A percentile compares a stretch with the other conserved stretches of the same genome.
phyloP scores from a whole-genome alignment of 2,329 filamentous ascomycete genomes.

The Aspergillus awamori region DNA sequence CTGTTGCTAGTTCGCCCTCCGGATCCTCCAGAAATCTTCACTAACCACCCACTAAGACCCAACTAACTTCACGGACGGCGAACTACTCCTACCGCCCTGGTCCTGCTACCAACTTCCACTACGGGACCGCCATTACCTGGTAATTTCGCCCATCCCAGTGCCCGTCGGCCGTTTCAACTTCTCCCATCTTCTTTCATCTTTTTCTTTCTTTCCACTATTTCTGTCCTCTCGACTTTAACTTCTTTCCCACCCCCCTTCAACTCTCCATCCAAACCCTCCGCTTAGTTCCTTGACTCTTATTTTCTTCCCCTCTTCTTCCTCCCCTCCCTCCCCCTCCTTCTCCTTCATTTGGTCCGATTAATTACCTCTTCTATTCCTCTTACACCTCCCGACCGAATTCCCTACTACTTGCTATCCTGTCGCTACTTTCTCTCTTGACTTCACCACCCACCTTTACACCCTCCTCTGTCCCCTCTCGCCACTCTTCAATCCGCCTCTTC shows the following conservation, averaged over 20 bases:
- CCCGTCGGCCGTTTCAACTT: constrained; percentile 26
- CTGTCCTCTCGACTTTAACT: neutral
- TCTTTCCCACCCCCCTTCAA: constrained; percentile 16
- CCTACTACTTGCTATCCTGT: constrained; percentile 12
- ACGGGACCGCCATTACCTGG: constrained; percentile 12
- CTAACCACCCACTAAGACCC: constrained; percentile 5
- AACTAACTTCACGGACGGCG: constrained; percentile 10
- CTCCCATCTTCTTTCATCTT: constrained; percentile 22
- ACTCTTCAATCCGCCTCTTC: neutral
- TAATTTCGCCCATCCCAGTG: constrained; percentile 21
- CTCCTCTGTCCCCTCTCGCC: neutral
- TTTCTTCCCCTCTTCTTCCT: constrained; percentile 13
- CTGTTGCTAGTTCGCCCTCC: neutral
- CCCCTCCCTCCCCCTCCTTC: constrained; percentile 7
- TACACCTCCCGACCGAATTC: constrained; percentile 10
- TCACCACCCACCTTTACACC: constrained; percentile 10
- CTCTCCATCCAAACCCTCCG: constrained; percentile 4
- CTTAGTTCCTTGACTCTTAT: constrained; percentile 13
- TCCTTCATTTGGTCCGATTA: neutral
- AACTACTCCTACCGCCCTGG: constrained; percentile 7
- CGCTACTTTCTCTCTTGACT: constrained; percentile 5
- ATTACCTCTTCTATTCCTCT: constrained; percentile 5
- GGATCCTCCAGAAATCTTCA: neutral
- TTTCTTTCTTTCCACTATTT: constrained; percentile 19
- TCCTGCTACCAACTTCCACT: constrained; percentile 1